A percentile compares a stretch with the other conserved stretches of the same genome.
Evolutionary conservation across 2,329 filamentous ascomycete species (phyloP).

Genomic region (Cercospora zeina): DNA sequence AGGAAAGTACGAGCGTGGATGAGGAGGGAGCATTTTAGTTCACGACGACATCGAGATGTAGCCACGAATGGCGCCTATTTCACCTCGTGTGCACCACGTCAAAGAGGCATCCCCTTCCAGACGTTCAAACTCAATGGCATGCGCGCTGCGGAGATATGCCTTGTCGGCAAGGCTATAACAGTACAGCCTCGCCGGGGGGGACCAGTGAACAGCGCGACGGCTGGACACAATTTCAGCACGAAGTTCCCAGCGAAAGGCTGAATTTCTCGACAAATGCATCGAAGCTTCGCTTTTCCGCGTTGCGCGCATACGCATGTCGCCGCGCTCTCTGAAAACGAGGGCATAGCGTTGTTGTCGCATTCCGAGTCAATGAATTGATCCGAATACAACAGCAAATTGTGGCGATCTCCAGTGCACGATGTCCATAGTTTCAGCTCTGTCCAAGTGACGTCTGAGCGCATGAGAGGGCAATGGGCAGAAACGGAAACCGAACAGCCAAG

Average conservation of each 20-base stretch:
- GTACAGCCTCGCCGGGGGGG: too few species aligned
- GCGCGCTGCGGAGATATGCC: neutral
- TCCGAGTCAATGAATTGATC: neutral
- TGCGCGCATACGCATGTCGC: too few species aligned
- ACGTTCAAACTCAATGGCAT: neutral
- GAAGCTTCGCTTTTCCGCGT: too few species aligned
- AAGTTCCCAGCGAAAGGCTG: too few species aligned
- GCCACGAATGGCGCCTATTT: neutral
- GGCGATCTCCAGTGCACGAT: neutral
- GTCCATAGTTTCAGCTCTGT: neutral
- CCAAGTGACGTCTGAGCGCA: neutral
- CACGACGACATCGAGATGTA: neutral
- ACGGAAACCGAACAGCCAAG: neutral
- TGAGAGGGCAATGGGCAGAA: neutral
- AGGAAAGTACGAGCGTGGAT: slow-evolving; percentile 14
- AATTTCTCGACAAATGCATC: too few species aligned
- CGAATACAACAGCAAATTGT: neutral
- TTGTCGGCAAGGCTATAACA: too few species aligned
- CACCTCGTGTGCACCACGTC: neutral
- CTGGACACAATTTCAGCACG: too few species aligned
- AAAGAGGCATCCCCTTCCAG: neutral
- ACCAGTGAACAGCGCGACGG: too few species aligned
- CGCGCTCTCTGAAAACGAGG: neutral
- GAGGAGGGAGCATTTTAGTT: neutral
- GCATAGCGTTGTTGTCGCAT: neutral